Percentiles rank a stretch among this genome's conserved stretches.
phyloP scores from a whole-genome alignment of 768 basidiomycete species.

The Krasilnikovozyma curviuscula region DNA sequence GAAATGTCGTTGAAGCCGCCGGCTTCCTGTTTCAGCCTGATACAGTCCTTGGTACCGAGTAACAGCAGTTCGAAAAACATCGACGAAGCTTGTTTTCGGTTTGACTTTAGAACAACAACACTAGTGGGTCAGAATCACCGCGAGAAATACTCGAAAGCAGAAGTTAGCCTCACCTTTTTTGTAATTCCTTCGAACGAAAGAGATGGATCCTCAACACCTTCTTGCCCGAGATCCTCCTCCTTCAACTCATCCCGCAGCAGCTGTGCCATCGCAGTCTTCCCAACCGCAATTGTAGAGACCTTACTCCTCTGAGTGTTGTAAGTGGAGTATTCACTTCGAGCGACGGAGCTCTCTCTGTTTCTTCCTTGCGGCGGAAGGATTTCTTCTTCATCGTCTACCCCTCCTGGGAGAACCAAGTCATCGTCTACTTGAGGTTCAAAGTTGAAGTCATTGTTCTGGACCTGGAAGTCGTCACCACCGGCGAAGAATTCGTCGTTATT shows the following conservation, averaged over 20 bases:
- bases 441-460: conserved; percentile 45
- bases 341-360: no score
- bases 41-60: conserved; percentile 75
- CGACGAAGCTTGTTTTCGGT: conserved; percentile 73
- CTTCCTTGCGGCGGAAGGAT: no score
- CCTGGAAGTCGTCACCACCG: conserved; percentile 33
- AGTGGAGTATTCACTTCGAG: no score
- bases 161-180: conserved; percentile 16
- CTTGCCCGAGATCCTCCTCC: conserved; percentile 29
- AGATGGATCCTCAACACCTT: no score
- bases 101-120: conserved; percentile 38
- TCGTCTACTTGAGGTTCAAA: not conserved
- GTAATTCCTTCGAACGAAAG: no score
- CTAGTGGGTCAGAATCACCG: no score
- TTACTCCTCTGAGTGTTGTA: no score
- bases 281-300: no score
- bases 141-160: not conserved
- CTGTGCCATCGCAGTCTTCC: conserved; percentile 1
- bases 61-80: conserved; percentile 98
- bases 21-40: conserved; percentile 49
- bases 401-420: not conserved
- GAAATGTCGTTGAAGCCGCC: conserved; percentile 70
- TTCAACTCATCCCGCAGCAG: conserved; percentile 6
- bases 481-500: conserved; percentile 36
- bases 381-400: conserved; percentile 3